These are phyloP conservation scores for Elaeis guineensis DNA, from an alignment of 176 grass and related monocot genomes.

Conservation along the genomic window DNA sequence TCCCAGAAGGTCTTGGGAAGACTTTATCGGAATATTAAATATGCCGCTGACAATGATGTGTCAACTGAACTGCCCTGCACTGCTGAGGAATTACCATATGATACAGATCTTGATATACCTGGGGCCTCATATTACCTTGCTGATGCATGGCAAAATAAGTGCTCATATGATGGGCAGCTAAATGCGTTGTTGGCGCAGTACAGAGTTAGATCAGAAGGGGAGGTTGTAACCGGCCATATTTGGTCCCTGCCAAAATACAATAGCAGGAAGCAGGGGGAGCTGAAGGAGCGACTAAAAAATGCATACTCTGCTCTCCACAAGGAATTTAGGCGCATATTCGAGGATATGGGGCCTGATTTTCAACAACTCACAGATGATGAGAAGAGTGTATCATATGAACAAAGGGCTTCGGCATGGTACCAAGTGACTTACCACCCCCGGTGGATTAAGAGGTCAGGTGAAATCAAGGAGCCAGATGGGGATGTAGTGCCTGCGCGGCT, in stretches of 20 bases:
- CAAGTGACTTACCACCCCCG: slow-evolving; percentile 74
- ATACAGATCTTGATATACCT: slow-evolving; percentile 58
- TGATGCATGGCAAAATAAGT: slow-evolving; percentile 55
- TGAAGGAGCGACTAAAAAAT: slow-evolving; percentile 75
- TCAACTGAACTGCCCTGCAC: slow-evolving; percentile 30
- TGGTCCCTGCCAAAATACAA: slow-evolving; percentile 48
- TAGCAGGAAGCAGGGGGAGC: slow-evolving; percentile 63
- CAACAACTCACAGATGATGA: slow-evolving; percentile 36
- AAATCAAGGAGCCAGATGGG: slow-evolving; percentile 30
- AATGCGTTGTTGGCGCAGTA: slow-evolving; percentile 59
- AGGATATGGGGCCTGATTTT: slow-evolving; percentile 27
- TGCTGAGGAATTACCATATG: slow-evolving; percentile 54
- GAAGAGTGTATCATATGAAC: slow-evolving; percentile 44
- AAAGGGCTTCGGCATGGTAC: slow-evolving; percentile 84
- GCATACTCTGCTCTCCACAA: slow-evolving; percentile 51
- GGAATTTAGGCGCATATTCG: slow-evolving; percentile 46
- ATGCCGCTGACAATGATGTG: slow-evolving; percentile 19
- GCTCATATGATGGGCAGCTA: slow-evolving; percentile 47
- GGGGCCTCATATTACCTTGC: slow-evolving; percentile 48
- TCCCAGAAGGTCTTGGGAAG: slow-evolving; percentile 63
- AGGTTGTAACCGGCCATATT: slow-evolving; percentile 80
- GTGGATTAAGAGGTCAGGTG: slow-evolving; percentile 43
- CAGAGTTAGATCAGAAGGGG: slow-evolving; percentile 53
- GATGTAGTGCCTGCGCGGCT: slow-evolving; percentile 32
- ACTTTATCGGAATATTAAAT: slow-evolving; percentile 37